Conservation (phyloP, 2,329 filamentous ascomycete species). For the Scytalidium sp. region DNA sequence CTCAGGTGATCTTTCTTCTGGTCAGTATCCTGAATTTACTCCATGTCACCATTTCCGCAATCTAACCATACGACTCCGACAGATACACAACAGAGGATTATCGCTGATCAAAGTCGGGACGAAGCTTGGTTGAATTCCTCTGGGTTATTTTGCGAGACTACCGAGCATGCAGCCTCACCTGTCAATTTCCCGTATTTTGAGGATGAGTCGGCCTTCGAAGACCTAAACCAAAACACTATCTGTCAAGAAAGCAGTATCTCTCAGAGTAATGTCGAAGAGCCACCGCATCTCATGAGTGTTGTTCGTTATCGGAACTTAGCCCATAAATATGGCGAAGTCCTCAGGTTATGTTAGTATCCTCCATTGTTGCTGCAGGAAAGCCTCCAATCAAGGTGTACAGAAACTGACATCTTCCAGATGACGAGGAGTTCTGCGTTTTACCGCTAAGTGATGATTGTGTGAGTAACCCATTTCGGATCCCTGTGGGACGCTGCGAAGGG, state of each 20-base stretch:
- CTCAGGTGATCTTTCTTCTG: too few species aligned
- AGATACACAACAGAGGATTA: too few species aligned
- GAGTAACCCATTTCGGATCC: constrained; percentile 30
- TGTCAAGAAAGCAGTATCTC: not conserved
- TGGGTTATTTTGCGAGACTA: too few species aligned
- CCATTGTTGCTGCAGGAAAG: not conserved
- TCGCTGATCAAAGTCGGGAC: too few species aligned
- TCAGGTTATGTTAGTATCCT: not conserved
- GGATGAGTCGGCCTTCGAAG: too few species aligned
- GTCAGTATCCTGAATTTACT: too few species aligned
- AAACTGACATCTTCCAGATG: constrained; percentile 12
- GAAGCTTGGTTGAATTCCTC: too few species aligned
- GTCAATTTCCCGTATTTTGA: too few species aligned
- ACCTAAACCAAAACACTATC: too few species aligned
- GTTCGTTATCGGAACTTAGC: not conserved
- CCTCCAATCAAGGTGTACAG: not conserved
- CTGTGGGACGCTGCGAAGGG: constrained; percentile 14
- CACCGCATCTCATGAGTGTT: not conserved
- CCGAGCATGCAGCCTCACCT: too few species aligned
- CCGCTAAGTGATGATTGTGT: constrained; percentile 28
- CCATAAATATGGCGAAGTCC: not conserved
- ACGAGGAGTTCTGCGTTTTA: constrained; percentile 33
- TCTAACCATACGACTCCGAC: too few species aligned
- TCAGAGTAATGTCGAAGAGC: not conserved
- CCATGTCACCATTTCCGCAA: too few species aligned